Percentiles rank a stretch among this genome's conserved stretches.
These are phyloP conservation scores for Sungouiella blattae DNA, from an alignment of 805 yeast species.

Conservation along the genomic window DNA sequence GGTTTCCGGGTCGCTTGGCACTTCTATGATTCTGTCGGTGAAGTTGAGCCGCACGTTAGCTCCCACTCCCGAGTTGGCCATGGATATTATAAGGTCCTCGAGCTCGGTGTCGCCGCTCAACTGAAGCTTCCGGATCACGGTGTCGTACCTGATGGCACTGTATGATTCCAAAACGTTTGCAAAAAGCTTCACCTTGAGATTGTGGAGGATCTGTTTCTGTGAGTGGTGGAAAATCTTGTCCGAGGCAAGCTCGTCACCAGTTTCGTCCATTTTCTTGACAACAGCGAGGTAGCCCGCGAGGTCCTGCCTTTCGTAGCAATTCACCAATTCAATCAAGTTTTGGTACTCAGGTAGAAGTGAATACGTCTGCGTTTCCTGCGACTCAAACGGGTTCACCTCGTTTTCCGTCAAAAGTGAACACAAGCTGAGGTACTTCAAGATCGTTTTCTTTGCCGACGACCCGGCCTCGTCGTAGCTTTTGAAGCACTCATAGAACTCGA, in stretches of 20 bases:
- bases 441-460: constrained; percentile 45
- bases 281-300: constrained; percentile 18
- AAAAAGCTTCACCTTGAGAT: constrained; percentile 30
- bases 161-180: constrained; percentile 30
- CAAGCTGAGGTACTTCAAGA: constrained; percentile 59
- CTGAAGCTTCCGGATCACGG: constrained; percentile 18
- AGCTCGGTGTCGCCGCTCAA: constrained; percentile 20
- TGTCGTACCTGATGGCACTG: constrained; percentile 25
- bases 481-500: constrained; percentile 55
- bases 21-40: constrained; percentile 18
- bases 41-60: constrained; percentile 28
- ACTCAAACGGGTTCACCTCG: constrained; percentile 67
- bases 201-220: constrained; percentile 20
- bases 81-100: constrained; percentile 24
- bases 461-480: constrained; percentile 45
- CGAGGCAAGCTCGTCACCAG: constrained; percentile 21
- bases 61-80: constrained; percentile 29
- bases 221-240: constrained; percentile 33
- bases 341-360: constrained; percentile 19
- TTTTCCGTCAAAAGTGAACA: constrained; percentile 61
- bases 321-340: constrained; percentile 25
- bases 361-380: constrained; percentile 65
- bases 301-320: constrained; percentile 29
- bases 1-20: constrained; percentile 3
- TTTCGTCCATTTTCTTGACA: constrained; percentile 14